Evolutionary conservation across 371 early-diverging fungal species (phyloP).

Genomic region (Vairimorpha necatrix): DNA sequence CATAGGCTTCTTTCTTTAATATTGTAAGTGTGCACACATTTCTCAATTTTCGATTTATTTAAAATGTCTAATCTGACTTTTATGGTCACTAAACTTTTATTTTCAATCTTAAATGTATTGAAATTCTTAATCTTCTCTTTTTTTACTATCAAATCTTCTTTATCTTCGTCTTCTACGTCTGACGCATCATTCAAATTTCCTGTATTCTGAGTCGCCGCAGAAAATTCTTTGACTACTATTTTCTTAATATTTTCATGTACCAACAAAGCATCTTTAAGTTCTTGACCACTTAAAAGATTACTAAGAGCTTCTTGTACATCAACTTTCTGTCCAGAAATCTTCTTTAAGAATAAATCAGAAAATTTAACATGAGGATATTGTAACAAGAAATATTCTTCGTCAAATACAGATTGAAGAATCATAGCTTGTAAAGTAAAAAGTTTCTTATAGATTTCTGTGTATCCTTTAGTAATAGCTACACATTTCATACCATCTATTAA

Average conservation of each 20-base stretch:
- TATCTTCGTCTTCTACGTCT: conserved; percentile 17
- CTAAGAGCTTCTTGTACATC: conserved; percentile 18
- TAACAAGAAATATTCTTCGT: conserved; percentile 52
- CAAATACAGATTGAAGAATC: conserved; percentile 58
- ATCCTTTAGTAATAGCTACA: conserved; percentile 35
- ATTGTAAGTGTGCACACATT: conserved; percentile 25
- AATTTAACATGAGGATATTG: conserved; percentile 58
- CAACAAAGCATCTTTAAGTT: background rate
- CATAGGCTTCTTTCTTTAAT: background rate
- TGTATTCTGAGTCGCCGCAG: conserved; percentile 24
- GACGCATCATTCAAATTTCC: background rate
- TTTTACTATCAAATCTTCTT: background rate
- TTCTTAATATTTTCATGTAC: background rate
- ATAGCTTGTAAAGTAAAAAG: conserved; percentile 52
- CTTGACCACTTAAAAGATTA: conserved; percentile 3
- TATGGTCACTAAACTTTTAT: conserved; percentile 19
- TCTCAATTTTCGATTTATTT: background rate
- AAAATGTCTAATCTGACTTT: background rate
- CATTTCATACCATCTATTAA: conserved; percentile 40
- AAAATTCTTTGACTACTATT: conserved; percentile 32
- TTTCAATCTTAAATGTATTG: background rate
- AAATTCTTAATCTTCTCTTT: conserved; percentile 9
- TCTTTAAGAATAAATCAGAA: conserved; percentile 42
- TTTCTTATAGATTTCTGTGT: conserved; percentile 6
- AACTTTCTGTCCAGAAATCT: conserved; percentile 30